Base-by-base conservation (phyloP, 2,329 filamentous ascomycete species). In the Penicillium sumatraense region DNA sequence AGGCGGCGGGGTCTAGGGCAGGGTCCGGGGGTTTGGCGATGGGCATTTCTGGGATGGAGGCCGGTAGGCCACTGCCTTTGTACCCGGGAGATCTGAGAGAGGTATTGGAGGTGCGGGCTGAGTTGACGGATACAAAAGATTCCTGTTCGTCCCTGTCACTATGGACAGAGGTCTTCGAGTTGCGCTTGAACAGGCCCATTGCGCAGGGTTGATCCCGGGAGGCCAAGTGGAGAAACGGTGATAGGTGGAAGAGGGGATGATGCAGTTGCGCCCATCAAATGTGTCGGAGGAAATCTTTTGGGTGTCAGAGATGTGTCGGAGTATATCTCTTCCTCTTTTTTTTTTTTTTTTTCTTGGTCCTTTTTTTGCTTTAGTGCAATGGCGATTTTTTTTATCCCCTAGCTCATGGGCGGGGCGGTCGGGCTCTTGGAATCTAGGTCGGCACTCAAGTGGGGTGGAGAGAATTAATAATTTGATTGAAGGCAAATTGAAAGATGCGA, bases 21-120 rank as follows among this genome's bases (percentile, higher is more conserved):
- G 93, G 93, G 75, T 98, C 93, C 24, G 93, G 93, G 14, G 92
- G 87, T 68, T 86, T 88, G 47, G 93, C 90, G 45, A 98, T 84
- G 61, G 91, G 85, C 67, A 96, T 82, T 74, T 92, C 90, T 64
- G 89, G 86, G 63, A 93, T 83, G 56, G 80, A 74, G 11, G 74
- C 74, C 29, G 79, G 78, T 47, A 76, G 72, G 61, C 81, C 75
- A 55, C 77, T 76, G 62, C 75, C 78, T 59, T 74, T 79, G 52
- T 73, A 75, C 55, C 76, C 74, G 51, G 81, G 80, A 10, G 80
- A 81, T 63, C 77, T 80, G 59, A 82, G 68, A 10, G 80, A 82
- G 55, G 76, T 76, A 67, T 78, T 75, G 40, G 72, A 78, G 9
- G 69, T 75, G 40, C 74, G 73, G 54, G 75, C 73, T 56, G 72